phyloP scores from a whole-genome alignment of 345 rosid genomes.

The Linum lewisii region DNA sequence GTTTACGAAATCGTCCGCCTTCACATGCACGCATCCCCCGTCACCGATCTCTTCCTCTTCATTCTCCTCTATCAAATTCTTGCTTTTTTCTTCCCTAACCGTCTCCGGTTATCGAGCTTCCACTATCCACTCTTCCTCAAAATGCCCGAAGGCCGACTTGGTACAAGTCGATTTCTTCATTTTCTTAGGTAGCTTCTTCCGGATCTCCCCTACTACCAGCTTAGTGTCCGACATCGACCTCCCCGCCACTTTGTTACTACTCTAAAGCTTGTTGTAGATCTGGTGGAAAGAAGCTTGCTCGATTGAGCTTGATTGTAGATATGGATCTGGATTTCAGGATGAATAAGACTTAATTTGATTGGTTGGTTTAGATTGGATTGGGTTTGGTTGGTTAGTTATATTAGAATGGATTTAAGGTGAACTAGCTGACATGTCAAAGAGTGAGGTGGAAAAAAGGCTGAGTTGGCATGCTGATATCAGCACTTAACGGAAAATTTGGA shows the following conservation, averaged over 20 bases:
- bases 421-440: too few relatives aligned
- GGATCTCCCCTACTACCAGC: constrained; percentile 41
- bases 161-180: constrained; percentile 81
- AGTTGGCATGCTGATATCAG: too few relatives aligned
- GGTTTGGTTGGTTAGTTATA: too few relatives aligned
- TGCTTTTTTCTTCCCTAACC: constrained; percentile 28
- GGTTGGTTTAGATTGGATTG: too few relatives aligned
- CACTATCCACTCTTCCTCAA: constrained; percentile 34
- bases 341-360: too few relatives aligned
- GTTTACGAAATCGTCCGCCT: constrained; percentile 69
- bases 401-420: too few relatives aligned
- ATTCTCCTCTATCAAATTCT: constrained; percentile 11
- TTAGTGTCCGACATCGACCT: constrained; percentile 52
- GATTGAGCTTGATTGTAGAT: too few relatives aligned
- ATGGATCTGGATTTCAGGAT: too few relatives aligned
- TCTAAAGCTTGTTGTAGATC: constrained; percentile 37
- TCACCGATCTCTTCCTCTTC: constrained; percentile 42
- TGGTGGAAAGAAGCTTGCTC: too few relatives aligned
- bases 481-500: too few relatives aligned
- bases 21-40: too few relatives aligned
- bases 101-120: constrained; percentile 57
- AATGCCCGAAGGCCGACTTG: constrained; percentile 49
- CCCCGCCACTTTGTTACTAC: constrained; percentile 19
- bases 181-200: constrained; percentile 51
- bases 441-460: too few relatives aligned